Conservation (phyloP, 352 stramenopile species). For the Phytopythium vexans region DNA sequence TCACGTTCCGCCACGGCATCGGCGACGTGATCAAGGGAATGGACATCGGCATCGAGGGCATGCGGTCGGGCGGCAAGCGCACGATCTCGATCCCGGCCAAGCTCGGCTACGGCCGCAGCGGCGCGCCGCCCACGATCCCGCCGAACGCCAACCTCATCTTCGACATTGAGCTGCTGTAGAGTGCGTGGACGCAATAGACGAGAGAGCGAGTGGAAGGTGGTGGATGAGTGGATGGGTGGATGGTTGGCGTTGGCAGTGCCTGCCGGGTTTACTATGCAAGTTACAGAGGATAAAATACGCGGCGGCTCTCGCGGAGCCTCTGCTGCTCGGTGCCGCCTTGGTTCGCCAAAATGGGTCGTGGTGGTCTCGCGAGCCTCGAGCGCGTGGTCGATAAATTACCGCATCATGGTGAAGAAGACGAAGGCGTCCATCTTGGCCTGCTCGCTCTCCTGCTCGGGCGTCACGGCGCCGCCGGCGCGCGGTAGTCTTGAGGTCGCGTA, state of each 20-base stretch:
- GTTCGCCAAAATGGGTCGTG: too few relatives aligned
- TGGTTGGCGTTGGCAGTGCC: background rate
- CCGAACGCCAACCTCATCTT: slow-evolving; percentile 93
- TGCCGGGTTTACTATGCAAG: too few relatives aligned
- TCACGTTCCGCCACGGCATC: slow-evolving; percentile 80
- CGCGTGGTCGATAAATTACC: slow-evolving; percentile 21
- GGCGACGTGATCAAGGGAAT: slow-evolving; percentile 95
- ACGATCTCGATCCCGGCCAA: slow-evolving; percentile 92
- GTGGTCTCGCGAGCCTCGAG: too few relatives aligned
- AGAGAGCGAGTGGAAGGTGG: background rate
- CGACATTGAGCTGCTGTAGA: slow-evolving; percentile 91
- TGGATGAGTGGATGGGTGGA: background rate
- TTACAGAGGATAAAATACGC: background rate
- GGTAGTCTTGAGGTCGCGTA: slow-evolving; percentile 13
- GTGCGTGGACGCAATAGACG: too few relatives aligned
- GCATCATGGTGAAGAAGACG: slow-evolving; percentile 43
- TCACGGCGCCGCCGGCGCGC: slow-evolving; percentile 11
- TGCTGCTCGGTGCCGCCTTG: too few relatives aligned
- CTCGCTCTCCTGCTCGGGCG: slow-evolving; percentile 23
- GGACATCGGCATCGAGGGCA: slow-evolving; percentile 92
- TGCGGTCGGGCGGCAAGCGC: slow-evolving; percentile 88
- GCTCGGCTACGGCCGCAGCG: slow-evolving; percentile 91
- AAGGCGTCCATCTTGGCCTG: slow-evolving; percentile 45
- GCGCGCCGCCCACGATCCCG: slow-evolving; percentile 79
- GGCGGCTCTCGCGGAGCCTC: background rate